A percentile compares a stretch with the other conserved stretches of the same genome.
phyloP scores from a whole-genome alignment of 1,139 yeast species.

The Yamadazyma buinensis region DNA sequence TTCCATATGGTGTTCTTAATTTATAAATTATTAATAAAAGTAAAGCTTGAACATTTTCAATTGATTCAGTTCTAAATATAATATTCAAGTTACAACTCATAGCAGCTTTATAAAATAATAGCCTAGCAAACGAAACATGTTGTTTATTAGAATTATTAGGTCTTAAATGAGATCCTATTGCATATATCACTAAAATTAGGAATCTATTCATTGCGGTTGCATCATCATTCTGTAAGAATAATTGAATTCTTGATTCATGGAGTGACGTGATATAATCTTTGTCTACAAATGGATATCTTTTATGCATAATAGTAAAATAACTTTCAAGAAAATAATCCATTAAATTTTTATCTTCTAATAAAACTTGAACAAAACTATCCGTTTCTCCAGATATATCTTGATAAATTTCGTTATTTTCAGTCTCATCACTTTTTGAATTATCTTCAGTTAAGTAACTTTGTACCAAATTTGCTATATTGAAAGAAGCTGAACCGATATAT shows the following conservation, averaged over 20 bases:
- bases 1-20: conserved; percentile 10
- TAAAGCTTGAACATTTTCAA: conserved; percentile 7
- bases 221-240: background rate
- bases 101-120: conserved; percentile 7
- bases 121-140: conserved; percentile 6
- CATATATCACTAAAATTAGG: conserved; percentile 9
- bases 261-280: conserved; percentile 2
- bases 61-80: conserved; percentile 2
- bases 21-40: conserved; percentile 9
- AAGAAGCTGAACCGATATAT: conserved; percentile 9
- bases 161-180: conserved; percentile 10
- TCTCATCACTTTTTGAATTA: background rate
- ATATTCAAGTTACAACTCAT: conserved; percentile 1
- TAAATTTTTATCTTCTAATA: conserved; percentile 3
- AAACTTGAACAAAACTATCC: conserved; percentile 1
- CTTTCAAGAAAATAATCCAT: conserved; percentile 8
- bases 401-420: background rate
- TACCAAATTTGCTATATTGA: conserved; percentile 8
- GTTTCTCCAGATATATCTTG: conserved; percentile 2
- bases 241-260: conserved; percentile 2
- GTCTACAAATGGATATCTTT: conserved; percentile 9
- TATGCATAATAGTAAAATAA: conserved; percentile 7
- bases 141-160: background rate
- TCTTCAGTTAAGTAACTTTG: conserved; percentile 8
- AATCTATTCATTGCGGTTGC: conserved; percentile 5